A percentile compares a stretch with the other conserved stretches of the same genome.
phyloP scores from a whole-genome alignment of 306 rosid genomes.

The Glycine tomentella region DNA sequence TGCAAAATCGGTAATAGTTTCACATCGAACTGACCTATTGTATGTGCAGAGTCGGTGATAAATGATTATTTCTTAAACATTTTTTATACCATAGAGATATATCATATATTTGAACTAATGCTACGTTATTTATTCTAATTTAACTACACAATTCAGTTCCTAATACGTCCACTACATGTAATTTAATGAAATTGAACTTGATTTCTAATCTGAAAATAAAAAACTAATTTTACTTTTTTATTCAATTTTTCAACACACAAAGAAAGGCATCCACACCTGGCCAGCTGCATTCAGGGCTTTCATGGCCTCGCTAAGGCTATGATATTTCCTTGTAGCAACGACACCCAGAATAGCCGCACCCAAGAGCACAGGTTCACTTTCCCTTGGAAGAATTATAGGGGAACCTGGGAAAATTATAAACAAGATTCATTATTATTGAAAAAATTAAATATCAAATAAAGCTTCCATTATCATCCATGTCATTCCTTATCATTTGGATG shows the following conservation, averaged over 20 bases:
- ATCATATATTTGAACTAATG: conserved; percentile 16
- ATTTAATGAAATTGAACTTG: conserved; percentile 30
- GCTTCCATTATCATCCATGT: conserved; percentile 10
- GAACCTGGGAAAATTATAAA: conserved; percentile 64
- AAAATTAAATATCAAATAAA: not conserved
- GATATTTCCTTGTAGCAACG: conserved; percentile 81
- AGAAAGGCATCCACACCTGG: conserved; percentile 64
- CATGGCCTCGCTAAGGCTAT: conserved; percentile 82
- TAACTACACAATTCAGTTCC: no score
- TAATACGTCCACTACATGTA: not conserved
- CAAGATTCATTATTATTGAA: not conserved
- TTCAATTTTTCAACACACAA: conserved; percentile 20
- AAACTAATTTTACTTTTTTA: not conserved
- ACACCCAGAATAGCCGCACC: conserved; percentile 97
- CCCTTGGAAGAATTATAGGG: conserved; percentile 94
- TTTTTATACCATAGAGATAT: conserved; percentile 7
- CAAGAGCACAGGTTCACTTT: conserved; percentile 90
- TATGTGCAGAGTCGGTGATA: not conserved
- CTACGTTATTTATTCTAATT: not conserved
- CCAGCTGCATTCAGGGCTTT: conserved; percentile 89
- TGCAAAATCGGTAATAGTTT: conserved; percentile 1
- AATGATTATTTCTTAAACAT: not conserved
- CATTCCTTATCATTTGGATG: conserved; percentile 32
- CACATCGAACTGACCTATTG: conserved; percentile 21
- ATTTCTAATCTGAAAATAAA: conserved; percentile 35